Percentiles rank a stretch among this genome's conserved stretches.
These are phyloP conservation scores for Capsicum chinense DNA, from an alignment of 257 asterid species.

Conservation along the genomic window DNA sequence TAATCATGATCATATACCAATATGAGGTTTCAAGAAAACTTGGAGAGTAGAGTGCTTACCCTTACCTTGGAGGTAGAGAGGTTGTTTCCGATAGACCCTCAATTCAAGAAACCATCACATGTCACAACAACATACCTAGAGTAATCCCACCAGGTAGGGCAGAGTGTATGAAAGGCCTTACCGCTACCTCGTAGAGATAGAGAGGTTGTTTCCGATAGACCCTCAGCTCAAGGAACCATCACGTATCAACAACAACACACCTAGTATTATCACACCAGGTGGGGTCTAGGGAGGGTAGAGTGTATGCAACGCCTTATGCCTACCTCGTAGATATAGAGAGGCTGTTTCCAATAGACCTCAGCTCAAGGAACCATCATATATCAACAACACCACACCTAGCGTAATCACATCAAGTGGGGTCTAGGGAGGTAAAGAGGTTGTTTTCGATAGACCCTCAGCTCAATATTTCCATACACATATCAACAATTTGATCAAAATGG, in stretches of 20 bases:
- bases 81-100: background rate
- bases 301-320: too few relatives aligned
- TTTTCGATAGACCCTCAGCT: background rate
- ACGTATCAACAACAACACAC: background rate
- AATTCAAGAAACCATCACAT: conserved; percentile 26
- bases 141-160: too few relatives aligned
- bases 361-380: too few relatives aligned
- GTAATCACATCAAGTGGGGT: background rate
- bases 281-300: too few relatives aligned
- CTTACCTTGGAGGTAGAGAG: background rate
- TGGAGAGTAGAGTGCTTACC: background rate
- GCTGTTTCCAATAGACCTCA: too few relatives aligned
- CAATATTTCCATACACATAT: conserved; percentile 26
- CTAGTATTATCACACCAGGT: too few relatives aligned
- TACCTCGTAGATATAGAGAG: too few relatives aligned
- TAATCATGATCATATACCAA: too few relatives aligned
- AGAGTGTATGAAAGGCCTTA: background rate
- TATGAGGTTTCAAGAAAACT: too few relatives aligned
- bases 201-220: background rate
- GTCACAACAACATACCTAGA: background rate
- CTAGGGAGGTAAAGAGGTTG: background rate
- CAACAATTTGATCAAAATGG: conserved; percentile 27
- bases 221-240: conserved; percentile 21
- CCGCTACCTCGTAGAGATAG: background rate
- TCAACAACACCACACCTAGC: background rate